Base-by-base conservation (phyloP, 2,329 filamentous ascomycete species). In the Cytospora piceicola region DNA sequence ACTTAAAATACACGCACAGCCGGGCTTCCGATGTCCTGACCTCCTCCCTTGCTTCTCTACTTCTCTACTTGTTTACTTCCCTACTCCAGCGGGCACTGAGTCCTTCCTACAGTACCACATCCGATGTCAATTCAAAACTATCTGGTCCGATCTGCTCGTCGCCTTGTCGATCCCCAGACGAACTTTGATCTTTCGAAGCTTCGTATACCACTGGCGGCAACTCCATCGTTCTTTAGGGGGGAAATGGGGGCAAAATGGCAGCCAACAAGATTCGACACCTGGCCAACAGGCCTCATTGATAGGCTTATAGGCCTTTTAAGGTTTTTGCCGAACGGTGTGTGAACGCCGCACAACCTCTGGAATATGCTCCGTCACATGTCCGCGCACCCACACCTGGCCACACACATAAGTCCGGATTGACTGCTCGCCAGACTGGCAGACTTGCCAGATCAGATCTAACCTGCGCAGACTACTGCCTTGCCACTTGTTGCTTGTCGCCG, bases 171-270 rank as follows among this genome's bases (percentile, higher is more conserved):
- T 39, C 36, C 12, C 36, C 36, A 39, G 17, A 15, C 15, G 32
- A 34, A 34, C 32, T 14, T 9, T 11, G 32, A 39, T 20, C 15
- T 8, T 6, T 20, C 2, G 17, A n/a, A 42, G 39, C 15, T 42
- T 42, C 15, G 17, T 15, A 20, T 20, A 6, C 17, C 39, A 5
- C 39, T 7, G 17, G 39, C 17, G 20, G 4, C 15, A 42, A 20
- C 6, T 8, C 27, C 27, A 29, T 29, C 27, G 12, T 34, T 34
- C 32, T 8, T 34, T 2, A 8, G 20, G 52, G 20, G 20, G 49
- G 39, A 8, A 12, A 56, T 56, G 61, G 39, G 61, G 39, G 17
- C 24, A 63, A 24, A 30, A 63, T 63, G 61, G 36, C 54, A 63
- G 27, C 54, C 39, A 49, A 42, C 39, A 32, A 30, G 15, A 20